These are phyloP conservation scores for Alternaria triticimaculans DNA, from an alignment of 2,329 filamentous ascomycete species.

Conservation along the genomic window DNA sequence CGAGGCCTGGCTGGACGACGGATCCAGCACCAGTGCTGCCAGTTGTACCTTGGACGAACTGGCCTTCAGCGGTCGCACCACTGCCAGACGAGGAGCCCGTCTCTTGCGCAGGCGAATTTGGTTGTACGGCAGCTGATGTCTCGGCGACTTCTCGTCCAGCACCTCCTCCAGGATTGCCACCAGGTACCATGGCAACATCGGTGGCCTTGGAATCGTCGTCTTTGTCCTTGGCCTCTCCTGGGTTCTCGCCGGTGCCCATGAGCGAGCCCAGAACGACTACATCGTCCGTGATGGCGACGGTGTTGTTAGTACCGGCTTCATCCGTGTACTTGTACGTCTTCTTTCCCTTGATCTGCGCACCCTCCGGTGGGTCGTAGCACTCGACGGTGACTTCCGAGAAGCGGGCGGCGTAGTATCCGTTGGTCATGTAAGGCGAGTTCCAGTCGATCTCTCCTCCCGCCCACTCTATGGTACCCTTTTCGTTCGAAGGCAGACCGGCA, in stretches of 20 bases:
- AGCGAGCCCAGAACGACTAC: constrained; percentile 79
- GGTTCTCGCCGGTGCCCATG: constrained; percentile 79
- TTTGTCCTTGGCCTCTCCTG: constrained; percentile 51
- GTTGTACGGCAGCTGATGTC: constrained; percentile 9
- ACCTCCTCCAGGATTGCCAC: constrained; percentile 60
- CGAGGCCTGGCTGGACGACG: constrained; percentile 31
- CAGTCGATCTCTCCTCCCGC: constrained; percentile 91
- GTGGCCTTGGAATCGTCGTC: constrained; percentile 37
- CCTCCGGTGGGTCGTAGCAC: constrained; percentile 85
- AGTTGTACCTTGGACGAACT: constrained; percentile 32
- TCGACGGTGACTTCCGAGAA: constrained; percentile 79
- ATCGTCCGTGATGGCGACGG: constrained; percentile 77
- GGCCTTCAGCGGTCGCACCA: background rate
- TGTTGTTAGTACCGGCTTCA: constrained; percentile 69
- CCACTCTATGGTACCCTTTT: constrained; percentile 86
- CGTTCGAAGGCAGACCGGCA: constrained; percentile 80
- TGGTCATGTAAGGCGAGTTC: constrained; percentile 79
- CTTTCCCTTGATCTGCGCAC: constrained; percentile 64
- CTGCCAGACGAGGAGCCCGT: constrained; percentile 10
- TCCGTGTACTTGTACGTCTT: constrained; percentile 79
- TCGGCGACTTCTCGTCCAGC: constrained; percentile 51
- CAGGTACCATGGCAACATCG: constrained; percentile 60
- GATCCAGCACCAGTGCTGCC: constrained; percentile 24
- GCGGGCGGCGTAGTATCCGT: constrained; percentile 88
- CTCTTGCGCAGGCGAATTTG: background rate